A percentile compares a stretch with the other conserved stretches of the same genome.
Conservation (phyloP, 148 eudicot genomes). For the Camellia granthamiana region DNA sequence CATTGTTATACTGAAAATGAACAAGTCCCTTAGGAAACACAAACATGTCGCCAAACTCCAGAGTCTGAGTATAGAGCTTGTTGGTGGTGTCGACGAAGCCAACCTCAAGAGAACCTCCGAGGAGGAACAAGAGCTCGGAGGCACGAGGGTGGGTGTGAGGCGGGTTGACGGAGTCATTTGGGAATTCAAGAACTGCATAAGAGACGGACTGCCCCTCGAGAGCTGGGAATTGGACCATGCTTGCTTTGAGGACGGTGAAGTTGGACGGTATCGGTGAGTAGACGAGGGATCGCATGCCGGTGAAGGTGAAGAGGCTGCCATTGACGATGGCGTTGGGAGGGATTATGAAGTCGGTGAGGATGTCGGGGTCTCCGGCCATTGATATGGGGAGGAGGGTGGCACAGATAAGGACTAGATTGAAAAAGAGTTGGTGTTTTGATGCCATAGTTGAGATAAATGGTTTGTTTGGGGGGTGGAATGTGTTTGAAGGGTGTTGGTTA, state of each 20-base stretch:
- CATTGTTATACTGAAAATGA: background rate
- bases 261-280: constrained; percentile 11
- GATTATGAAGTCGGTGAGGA: too few species aligned
- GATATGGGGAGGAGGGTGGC: too few species aligned
- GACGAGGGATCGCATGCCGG: background rate
- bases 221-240: constrained; percentile 21
- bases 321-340: too few species aligned
- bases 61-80: background rate
- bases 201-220: constrained; percentile 28
- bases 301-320: too few species aligned
- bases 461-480: too few species aligned
- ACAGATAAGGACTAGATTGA: too few species aligned
- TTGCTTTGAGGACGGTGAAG: constrained; percentile 23
- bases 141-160: constrained; percentile 31
- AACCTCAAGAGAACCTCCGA: constrained; percentile 6
- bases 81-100: background rate
- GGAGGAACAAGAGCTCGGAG: constrained; percentile 17
- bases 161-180: constrained; percentile 23
- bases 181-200: constrained; percentile 19
- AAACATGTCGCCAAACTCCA: background rate
- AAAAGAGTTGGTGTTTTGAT: too few species aligned
- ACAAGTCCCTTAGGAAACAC: background rate
- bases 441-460: too few species aligned
- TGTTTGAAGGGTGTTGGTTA: too few species aligned
- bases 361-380: too few species aligned